Evolutionary conservation across 148 eudicot species (phyloP).

Genomic region (Rhododendron ferrugineum): DNA sequence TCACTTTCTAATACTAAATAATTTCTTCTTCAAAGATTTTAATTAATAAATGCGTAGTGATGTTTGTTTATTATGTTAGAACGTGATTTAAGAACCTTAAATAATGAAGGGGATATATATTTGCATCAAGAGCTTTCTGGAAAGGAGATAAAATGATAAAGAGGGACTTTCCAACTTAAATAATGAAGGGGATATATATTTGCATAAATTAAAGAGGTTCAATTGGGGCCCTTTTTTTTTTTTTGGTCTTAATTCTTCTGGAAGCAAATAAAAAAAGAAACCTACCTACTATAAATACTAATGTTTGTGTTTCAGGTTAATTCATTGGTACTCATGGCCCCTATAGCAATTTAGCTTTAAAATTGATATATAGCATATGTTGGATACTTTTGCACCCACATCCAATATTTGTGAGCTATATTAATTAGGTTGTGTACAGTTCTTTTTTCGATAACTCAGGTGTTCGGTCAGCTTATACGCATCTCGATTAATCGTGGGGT

Average conservation of each 20-base stretch:
- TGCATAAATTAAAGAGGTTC: not conserved
- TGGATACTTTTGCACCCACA: not conserved
- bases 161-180: not conserved
- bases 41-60: not conserved
- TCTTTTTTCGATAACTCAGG: no score
- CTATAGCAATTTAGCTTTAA: no score
- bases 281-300: not conserved
- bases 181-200: not conserved
- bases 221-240: not conserved
- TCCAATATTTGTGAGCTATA: no score
- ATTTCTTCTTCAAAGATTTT: not conserved
- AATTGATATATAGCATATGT: no score
- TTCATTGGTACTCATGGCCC: not conserved
- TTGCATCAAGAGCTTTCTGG: slow-evolving; percentile 1
- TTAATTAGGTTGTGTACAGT: no score
- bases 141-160: not conserved
- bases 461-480: no score
- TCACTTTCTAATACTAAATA: not conserved
- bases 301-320: not conserved
- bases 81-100: not conserved
- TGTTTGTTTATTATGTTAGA: not conserved
- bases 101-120: no score
- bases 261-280: not conserved
- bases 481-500: no score
- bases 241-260: not conserved